Conservation (phyloP, 495 filamentous ascomycete genomes). For the Cenococcum geophilum region DNA sequence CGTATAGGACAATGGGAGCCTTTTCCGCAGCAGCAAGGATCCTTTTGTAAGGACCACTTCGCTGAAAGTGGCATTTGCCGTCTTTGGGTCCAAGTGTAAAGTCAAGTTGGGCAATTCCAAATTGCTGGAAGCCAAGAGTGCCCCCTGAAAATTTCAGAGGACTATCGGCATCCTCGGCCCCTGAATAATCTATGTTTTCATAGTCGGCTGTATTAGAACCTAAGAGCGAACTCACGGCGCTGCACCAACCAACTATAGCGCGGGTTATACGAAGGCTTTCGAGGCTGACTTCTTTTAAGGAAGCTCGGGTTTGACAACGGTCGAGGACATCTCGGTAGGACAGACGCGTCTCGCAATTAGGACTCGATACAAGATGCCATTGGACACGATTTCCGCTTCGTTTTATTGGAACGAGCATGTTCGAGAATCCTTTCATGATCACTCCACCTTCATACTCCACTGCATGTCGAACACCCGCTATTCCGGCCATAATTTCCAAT, state of each 20-base stretch:
- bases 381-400: constrained; percentile 22
- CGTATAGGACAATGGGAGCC: constrained; percentile 25
- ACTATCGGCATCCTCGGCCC: constrained; percentile 10
- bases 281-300: constrained; percentile 12
- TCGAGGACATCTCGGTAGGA: constrained; percentile 18
- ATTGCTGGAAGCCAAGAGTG: constrained; percentile 22
- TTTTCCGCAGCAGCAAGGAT: constrained; percentile 22
- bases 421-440: constrained; percentile 32
- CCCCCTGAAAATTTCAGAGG: constrained; percentile 14
- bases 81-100: constrained; percentile 30
- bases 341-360: constrained; percentile 14
- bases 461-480: constrained; percentile 26
- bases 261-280: constrained; percentile 15
- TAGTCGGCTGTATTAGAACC: constrained; percentile 15
- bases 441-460: constrained; percentile 27
- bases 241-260: constrained; percentile 31
- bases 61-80: constrained; percentile 20
- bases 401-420: constrained; percentile 25
- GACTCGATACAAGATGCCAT: constrained; percentile 29
- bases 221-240: constrained; percentile 6
- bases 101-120: constrained; percentile 13
- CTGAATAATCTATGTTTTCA: constrained; percentile 29
- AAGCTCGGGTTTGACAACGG: constrained; percentile 5
- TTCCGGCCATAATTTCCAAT: constrained; percentile 23
- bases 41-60: constrained; percentile 18